Conservation (phyloP, 768 basidiomycete species). For the Leucosporidium scottii region DNA sequence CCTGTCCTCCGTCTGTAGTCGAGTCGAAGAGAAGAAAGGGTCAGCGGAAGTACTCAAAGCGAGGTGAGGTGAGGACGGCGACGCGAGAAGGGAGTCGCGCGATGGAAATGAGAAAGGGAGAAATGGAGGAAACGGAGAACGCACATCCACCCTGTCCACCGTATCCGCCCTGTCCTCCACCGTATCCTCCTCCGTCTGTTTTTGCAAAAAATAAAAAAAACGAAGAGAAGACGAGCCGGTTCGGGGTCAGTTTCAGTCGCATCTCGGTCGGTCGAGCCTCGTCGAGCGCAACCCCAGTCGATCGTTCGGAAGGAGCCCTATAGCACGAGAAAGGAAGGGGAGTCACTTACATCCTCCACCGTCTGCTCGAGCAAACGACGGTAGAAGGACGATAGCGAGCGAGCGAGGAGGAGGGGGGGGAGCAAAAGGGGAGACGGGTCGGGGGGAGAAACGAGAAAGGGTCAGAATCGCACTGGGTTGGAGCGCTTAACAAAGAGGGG, state of each 20-base stretch:
- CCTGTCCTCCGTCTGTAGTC: background rate
- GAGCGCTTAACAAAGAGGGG: background rate
- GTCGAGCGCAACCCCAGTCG: no score
- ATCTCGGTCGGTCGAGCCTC: background rate
- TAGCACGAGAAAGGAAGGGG: background rate
- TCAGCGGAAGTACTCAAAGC: background rate
- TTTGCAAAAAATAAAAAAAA: no score
- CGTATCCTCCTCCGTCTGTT: slow-evolving; percentile 34
- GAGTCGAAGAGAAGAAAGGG: background rate
- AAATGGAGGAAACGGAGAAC: background rate
- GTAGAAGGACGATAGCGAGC: no score
- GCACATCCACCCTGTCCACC: slow-evolving; percentile 35
- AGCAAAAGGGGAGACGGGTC: background rate
- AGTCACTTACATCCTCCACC: background rate
- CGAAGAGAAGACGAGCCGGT: background rate
- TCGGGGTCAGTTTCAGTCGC: slow-evolving; percentile 5
- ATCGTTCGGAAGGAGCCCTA: background rate
- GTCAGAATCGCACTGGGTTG: background rate
- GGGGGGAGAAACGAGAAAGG: background rate
- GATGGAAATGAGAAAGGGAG: no score
- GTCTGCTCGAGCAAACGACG: slow-evolving; percentile 1
- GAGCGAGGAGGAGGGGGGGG: no score
- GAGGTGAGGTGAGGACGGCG: background rate
- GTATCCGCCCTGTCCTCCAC: slow-evolving; percentile 37
- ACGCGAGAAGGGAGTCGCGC: background rate